These are phyloP conservation scores for Candida tropicalis DNA, from an alignment of 1,139 yeast species.

Conservation along the genomic window DNA sequence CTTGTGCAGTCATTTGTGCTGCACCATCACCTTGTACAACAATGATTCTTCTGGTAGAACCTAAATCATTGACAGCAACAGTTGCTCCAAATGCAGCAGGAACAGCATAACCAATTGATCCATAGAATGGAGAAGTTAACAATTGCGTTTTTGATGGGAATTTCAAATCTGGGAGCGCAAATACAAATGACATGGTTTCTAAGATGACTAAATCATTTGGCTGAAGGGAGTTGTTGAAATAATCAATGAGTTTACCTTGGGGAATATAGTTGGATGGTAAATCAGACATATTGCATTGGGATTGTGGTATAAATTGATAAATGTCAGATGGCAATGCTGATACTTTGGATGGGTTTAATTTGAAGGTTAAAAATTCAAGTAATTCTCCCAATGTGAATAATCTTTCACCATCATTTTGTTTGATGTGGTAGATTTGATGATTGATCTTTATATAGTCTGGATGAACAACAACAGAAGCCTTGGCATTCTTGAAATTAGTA, in stretches of 20 bases:
- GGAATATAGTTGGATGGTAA: constrained; percentile 22
- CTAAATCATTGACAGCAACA: constrained; percentile 62
- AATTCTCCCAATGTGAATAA: constrained; percentile 26
- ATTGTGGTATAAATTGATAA: constrained; percentile 6
- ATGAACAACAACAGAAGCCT: constrained; percentile 30
- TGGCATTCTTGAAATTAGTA: constrained; percentile 24
- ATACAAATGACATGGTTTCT: constrained; percentile 81
- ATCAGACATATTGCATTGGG: constrained; percentile 1
- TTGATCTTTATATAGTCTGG: constrained; percentile 39
- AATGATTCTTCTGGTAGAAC: constrained; percentile 55
- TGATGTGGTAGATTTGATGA: constrained; percentile 24
- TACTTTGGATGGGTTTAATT: constrained; percentile 9
- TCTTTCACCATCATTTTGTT: constrained; percentile 23
- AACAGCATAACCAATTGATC: constrained; percentile 84
- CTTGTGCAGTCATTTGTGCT: constrained; percentile 89
- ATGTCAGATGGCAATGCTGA: constrained; percentile 4
- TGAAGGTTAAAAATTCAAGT: constrained; percentile 17
- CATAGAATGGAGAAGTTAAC: constrained; percentile 70
- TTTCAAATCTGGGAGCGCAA: constrained; percentile 64
- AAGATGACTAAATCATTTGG: constrained; percentile 68
- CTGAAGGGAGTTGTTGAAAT: constrained; percentile 39
- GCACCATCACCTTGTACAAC: constrained; percentile 89
- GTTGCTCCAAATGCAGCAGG: constrained; percentile 85
- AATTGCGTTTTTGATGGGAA: constrained; percentile 55
- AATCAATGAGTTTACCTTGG: constrained; percentile 32